Percentiles rank a stretch among this genome's conserved stretches.
These are phyloP conservation scores for Saposhnikovia divaricata DNA, from an alignment of 129 eudicot genomes.

Conservation along the genomic window DNA sequence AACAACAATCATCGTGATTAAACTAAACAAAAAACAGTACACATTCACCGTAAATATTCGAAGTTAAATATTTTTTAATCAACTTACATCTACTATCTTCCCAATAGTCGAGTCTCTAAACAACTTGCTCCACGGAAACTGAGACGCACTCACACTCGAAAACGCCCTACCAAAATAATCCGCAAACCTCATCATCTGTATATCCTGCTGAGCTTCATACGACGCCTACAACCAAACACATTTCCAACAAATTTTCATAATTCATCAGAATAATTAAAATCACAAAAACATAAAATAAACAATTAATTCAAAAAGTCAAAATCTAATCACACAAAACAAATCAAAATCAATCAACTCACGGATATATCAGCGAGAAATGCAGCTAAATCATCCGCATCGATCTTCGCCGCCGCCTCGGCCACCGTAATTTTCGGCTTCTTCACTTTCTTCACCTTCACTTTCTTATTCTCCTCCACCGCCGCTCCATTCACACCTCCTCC, in stretches of 20 bases:
- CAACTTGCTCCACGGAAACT: constrained; percentile 85
- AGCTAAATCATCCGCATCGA: constrained; percentile 64
- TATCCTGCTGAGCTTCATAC: constrained; percentile 75
- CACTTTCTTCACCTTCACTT: constrained; percentile 60
- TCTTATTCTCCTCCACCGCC: constrained; percentile 38
- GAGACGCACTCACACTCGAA: constrained; percentile 67
- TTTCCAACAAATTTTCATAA: background rate
- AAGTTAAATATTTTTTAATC: background rate
- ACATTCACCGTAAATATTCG: background rate
- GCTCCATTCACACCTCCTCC: constrained; percentile 23
- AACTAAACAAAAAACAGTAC: background rate
- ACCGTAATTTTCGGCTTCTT: constrained; percentile 80
- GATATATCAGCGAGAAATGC: constrained; percentile 52
- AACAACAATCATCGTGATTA: background rate
- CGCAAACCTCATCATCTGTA: constrained; percentile 94
- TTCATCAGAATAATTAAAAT: background rate
- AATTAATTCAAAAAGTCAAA: background rate
- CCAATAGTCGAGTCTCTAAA: constrained; percentile 75
- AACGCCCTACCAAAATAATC: constrained; percentile 94
- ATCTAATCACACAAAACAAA: background rate
- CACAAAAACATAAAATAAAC: background rate
- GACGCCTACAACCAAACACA: constrained; percentile 38
- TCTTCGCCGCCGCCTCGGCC: constrained; percentile 78
- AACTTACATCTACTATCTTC: constrained; percentile 82
- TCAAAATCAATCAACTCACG: constrained; percentile 37